phyloP scores from a whole-genome alignment of 768 basidiomycete species.

The Termitomyces sp. region DNA sequence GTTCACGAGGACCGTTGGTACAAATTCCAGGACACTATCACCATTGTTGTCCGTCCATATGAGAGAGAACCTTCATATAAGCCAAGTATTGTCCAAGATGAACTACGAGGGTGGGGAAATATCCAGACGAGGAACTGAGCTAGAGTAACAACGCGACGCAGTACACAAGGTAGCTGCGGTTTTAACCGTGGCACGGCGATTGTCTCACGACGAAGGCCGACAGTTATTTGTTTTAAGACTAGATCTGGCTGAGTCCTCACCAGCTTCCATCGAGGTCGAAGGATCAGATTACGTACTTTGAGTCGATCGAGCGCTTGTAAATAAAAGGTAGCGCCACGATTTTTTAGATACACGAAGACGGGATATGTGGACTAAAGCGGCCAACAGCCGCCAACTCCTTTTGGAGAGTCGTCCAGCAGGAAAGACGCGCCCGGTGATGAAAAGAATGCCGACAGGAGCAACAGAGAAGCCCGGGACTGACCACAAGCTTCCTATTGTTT shows the following conservation, averaged over 20 bases:
- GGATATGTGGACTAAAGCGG: neutral
- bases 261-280: neutral
- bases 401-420: neutral
- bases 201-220: conserved; percentile 8
- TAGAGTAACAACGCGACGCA: neutral
- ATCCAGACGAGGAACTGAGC: neutral
- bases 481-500: neutral
- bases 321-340: neutral
- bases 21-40: conserved; percentile 15
- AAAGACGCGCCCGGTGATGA: neutral
- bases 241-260: neutral
- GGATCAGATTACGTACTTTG: neutral
- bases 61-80: conserved; percentile 24
- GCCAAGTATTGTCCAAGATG: conserved; percentile 26
- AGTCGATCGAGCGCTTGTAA: neutral
- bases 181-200: conserved; percentile 10
- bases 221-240: neutral
- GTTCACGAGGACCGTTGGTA: conserved; percentile 11
- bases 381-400: neutral
- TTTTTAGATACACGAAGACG: neutral
- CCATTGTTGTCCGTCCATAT: conserved; percentile 21
- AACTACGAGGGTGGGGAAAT: neutral
- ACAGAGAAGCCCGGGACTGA: neutral
- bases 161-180: neutral
- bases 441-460: conserved; percentile 2